A percentile compares a stretch with the other conserved stretches of the same genome.
These are phyloP conservation scores for Petunia axillaris DNA, from an alignment of 257 asterid species.

Conservation along the genomic window DNA sequence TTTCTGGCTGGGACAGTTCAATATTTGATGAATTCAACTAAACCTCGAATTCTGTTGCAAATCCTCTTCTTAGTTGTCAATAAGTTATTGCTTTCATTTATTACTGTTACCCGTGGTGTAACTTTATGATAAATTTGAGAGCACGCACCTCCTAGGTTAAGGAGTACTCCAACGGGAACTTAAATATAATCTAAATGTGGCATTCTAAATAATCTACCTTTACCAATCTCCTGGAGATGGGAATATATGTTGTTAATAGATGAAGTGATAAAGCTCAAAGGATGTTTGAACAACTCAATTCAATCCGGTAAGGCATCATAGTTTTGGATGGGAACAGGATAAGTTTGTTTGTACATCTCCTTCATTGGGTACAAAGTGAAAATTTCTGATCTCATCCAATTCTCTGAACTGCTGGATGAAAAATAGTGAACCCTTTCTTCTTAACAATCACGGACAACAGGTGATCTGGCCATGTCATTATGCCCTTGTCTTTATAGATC, in stretches of 20 bases:
- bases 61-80: neutral
- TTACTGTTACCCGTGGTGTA: neutral
- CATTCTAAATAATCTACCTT: neutral
- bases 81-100: neutral
- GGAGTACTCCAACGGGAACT: neutral
- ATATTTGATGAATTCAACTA: neutral
- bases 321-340: neutral
- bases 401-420: too few relatives aligned
- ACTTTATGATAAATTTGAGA: neutral
- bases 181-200: neutral
- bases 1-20: neutral
- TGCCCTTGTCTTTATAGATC: too few relatives aligned
- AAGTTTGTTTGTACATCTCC: neutral
- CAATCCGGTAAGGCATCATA: neutral
- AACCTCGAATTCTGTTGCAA: neutral
- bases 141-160: neutral
- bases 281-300: neutral
- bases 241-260: neutral
- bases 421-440: too few relatives aligned
- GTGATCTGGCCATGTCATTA: too few relatives aligned
- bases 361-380: too few relatives aligned
- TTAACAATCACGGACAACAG: too few relatives aligned
- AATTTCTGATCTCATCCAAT: too few relatives aligned
- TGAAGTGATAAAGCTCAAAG: neutral
- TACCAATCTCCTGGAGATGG: neutral